Base-by-base conservation (phyloP, 371 early-diverging fungal species). In the Mycotypha africana region DNA sequence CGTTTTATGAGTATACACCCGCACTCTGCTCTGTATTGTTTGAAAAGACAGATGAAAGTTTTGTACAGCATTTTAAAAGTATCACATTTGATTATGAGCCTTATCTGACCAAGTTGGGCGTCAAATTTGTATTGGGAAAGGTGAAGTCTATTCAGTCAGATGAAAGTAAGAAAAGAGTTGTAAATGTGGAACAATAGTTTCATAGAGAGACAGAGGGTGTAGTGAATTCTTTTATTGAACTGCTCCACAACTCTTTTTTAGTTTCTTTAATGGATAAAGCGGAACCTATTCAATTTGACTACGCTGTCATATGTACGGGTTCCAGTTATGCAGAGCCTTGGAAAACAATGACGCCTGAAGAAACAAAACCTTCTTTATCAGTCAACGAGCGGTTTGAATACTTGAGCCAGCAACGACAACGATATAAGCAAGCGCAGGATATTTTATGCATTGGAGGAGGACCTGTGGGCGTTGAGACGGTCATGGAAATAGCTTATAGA, bases 391-490 rank as follows among this genome's bases (percentile, higher is more conserved):
- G 65, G 16, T 15, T 62, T 2, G 45, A 53, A 5, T 59, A 49
- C 14, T 42, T 72, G 3, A 20, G 42, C 8, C 24, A 42, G 22
- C 60, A 67, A 12, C 47, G 69, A 7, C 36, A 54, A 0, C 47
- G 46, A 1, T 67, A 75, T 17, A 55, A 66, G 24, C 12, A 39
- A 6, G 63, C 77, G 1, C 40, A 63, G 6, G 37, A 45, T 10
- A 69, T 79, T 7, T 44, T 79, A 23, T 74, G 76, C 46, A 68
- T 82, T 25, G 79, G 82, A 12, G 77, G 69, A 22, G 78, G 79
- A 0, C 74, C 79, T 7, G 75, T 76, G 0, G 78, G 77, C 17
- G 63, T 73, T 2, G 82, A 78, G 25, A 20, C 69, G 31, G 74
- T 55, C 16, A 65, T 69, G 2, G 82, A 82, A 38, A 67, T 82